These are phyloP conservation scores for Tillandsia leiboldiana DNA, from an alignment of 176 grass and related monocot species.

Conservation along the genomic window DNA sequence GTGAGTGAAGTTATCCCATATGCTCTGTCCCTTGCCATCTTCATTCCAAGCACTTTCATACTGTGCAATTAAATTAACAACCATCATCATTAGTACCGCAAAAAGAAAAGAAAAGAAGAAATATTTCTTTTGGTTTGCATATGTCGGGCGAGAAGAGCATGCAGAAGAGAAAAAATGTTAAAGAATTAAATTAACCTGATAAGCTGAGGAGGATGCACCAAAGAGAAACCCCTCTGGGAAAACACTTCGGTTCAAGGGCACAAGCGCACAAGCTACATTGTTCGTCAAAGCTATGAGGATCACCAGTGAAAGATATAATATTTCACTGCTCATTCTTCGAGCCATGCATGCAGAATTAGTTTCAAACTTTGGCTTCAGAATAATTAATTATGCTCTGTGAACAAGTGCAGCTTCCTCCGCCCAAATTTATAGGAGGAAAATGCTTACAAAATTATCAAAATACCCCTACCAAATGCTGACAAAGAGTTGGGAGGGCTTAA, in stretches of 20 bases:
- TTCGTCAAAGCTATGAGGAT: neutral
- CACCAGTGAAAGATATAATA: neutral
- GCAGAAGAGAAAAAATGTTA: neutral
- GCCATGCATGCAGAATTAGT: too few relatives aligned
- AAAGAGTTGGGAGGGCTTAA: too few relatives aligned
- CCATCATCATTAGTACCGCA: neutral
- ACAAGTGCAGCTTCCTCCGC: too few relatives aligned
- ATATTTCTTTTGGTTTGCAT: neutral
- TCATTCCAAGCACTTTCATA: neutral
- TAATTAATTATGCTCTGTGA: too few relatives aligned
- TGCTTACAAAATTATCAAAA: too few relatives aligned
- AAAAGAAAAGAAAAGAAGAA: too few relatives aligned
- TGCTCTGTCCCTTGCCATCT: neutral
- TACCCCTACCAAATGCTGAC: too few relatives aligned
- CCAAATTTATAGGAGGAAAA: too few relatives aligned
- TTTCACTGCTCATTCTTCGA: too few relatives aligned
- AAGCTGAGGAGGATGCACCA: constrained; percentile 20
- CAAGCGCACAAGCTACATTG: neutral
- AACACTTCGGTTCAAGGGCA: constrained; percentile 9
- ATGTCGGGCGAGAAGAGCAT: neutral
- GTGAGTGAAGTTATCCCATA: too few relatives aligned
- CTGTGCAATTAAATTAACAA: neutral
- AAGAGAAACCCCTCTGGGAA: constrained; percentile 22
- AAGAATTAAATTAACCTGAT: constrained; percentile 1
- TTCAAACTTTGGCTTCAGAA: too few relatives aligned